These are phyloP conservation scores for Aspergillus ruber DNA, from an alignment of 2,329 filamentous ascomycete genomes.

Conservation along the genomic window DNA sequence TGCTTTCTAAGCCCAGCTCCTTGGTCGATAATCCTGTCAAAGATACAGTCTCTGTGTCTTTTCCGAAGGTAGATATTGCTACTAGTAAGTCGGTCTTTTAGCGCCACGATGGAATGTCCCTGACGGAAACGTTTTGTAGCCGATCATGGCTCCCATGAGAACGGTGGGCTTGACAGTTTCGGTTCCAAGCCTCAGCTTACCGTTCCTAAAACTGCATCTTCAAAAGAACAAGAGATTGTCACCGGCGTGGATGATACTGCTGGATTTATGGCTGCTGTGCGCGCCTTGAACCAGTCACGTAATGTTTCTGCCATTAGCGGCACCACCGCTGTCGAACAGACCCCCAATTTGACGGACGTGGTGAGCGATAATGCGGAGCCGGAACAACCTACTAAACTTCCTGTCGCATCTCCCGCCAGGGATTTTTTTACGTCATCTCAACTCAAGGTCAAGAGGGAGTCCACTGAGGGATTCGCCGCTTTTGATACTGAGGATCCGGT, in stretches of 20 bases:
- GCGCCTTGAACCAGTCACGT: constrained; percentile 8
- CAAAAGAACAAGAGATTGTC: neutral
- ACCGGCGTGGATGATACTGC: constrained; percentile 20
- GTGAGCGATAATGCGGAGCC: neutral
- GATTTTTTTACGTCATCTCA: neutral
- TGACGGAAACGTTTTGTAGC: neutral
- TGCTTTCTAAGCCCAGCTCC: neutral
- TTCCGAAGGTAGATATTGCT: neutral
- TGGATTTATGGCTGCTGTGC: constrained; percentile 23
- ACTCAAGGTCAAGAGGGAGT: neutral
- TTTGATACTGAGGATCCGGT: neutral
- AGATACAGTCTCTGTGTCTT: neutral
- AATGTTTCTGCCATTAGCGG: neutral
- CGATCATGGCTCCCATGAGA: neutral
- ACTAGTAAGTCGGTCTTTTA: neutral
- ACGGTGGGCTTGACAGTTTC: neutral
- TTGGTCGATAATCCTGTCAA: neutral
- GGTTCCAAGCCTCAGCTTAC: neutral
- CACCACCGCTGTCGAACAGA: neutral
- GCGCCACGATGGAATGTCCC: too few species aligned
- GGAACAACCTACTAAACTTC: neutral
- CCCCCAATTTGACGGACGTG: neutral
- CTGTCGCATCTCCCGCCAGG: neutral
- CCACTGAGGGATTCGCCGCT: neutral
- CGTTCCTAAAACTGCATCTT: neutral